These are phyloP conservation scores for Lasiosphaeria hispida DNA, from an alignment of 495 filamentous ascomycete species.

Conservation along the genomic window DNA sequence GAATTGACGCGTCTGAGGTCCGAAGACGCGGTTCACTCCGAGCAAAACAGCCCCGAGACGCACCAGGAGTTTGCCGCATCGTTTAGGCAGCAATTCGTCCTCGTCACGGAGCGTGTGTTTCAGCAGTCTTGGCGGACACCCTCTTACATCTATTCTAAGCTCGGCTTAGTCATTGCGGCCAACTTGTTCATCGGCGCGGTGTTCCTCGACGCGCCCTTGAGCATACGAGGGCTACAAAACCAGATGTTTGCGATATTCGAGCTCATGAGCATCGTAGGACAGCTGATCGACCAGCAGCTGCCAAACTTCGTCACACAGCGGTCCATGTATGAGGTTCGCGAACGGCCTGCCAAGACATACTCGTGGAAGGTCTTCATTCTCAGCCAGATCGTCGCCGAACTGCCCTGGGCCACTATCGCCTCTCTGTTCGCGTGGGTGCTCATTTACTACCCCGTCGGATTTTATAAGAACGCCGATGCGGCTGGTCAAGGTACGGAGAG, in stretches of 20 bases:
- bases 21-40: background rate
- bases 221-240: constrained; percentile 60
- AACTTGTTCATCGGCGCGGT: constrained; percentile 74
- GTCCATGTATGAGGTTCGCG: constrained; percentile 66
- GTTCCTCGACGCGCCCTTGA: constrained; percentile 62
- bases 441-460: constrained; percentile 66
- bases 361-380: constrained; percentile 71
- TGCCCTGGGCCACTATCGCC: constrained; percentile 65
- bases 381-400: constrained; percentile 66
- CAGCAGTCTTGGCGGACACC: constrained; percentile 77
- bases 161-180: constrained; percentile 36
- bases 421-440: constrained; percentile 57
- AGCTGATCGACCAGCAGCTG: constrained; percentile 66
- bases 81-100: constrained; percentile 39
- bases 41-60: too few relatives aligned
- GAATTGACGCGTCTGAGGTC: constrained; percentile 27
- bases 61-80: constrained; percentile 37
- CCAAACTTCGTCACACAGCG: constrained; percentile 66
- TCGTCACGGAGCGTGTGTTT: constrained; percentile 59
- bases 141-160: constrained; percentile 65
- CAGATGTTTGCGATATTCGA: constrained; percentile 71
- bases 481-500: too few relatives aligned
- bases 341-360: constrained; percentile 68
- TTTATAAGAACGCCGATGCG: too few relatives aligned
- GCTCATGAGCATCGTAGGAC: constrained; percentile 62